phyloP scores from a whole-genome alignment of 257 asterid species.

The Anisodus tanguticus region DNA sequence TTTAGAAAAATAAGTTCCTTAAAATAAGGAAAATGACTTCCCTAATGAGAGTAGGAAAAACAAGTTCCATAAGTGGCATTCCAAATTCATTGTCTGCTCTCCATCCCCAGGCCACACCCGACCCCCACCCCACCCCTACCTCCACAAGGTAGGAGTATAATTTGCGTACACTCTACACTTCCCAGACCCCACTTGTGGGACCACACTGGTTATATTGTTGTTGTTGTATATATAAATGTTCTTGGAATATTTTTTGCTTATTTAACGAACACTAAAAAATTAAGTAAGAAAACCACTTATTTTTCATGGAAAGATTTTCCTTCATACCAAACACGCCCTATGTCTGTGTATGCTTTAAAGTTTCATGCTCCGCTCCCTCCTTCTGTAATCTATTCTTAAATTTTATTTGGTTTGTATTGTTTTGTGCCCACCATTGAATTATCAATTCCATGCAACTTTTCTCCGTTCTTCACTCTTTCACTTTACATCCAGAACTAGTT shows the following conservation, averaged over 20 bases:
- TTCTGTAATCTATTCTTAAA: neutral
- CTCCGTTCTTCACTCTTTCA: neutral
- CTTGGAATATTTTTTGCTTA: neutral
- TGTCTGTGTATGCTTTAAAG: neutral
- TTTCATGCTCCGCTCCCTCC: neutral
- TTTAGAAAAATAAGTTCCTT: neutral
- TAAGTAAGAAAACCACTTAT: neutral
- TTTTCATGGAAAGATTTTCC: neutral
- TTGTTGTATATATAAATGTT: neutral
- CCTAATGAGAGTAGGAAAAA: neutral
- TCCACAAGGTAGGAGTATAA: no score
- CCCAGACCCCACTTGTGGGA: no score
- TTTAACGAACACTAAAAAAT: neutral
- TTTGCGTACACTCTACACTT: no score
- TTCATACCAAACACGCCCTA: neutral
- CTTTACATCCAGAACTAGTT: no score
- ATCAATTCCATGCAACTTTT: neutral
- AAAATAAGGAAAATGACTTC: neutral
- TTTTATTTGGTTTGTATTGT: neutral
- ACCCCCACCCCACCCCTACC: neutral
- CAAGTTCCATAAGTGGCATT: neutral
- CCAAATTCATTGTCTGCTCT: neutral
- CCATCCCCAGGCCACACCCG: neutral
- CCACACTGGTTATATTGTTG: no score
- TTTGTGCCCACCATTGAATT: neutral